Evolutionary conservation across 2,329 filamentous ascomycete species (phyloP).

Genomic region (Bertia moriformis): DNA sequence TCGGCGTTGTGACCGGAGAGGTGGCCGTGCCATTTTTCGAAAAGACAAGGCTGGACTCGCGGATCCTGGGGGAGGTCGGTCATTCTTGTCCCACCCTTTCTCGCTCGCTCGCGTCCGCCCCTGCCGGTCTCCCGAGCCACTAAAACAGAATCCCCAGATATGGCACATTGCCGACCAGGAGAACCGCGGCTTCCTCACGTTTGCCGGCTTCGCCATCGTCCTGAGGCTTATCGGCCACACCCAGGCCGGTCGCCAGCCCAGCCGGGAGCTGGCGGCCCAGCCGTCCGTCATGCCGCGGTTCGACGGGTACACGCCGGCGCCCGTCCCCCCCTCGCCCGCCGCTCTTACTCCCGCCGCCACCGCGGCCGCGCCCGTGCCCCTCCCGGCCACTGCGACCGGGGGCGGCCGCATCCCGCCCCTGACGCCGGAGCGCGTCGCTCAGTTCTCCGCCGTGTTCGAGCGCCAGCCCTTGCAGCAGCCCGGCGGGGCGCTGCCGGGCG

Average conservation of each 20-base stretch:
- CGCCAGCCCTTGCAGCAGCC: slow-evolving; percentile 67
- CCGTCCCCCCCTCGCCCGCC: slow-evolving; percentile 13
- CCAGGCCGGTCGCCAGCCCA: slow-evolving; percentile 72
- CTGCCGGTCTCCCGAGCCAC: slow-evolving; percentile 2
- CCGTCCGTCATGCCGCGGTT: slow-evolving; percentile 85
- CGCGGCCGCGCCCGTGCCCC: slow-evolving; percentile 23
- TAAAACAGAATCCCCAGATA: slow-evolving; percentile 54
- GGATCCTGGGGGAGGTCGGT: slow-evolving; percentile 72
- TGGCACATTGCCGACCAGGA: slow-evolving; percentile 98
- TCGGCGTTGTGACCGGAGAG: slow-evolving; percentile 94
- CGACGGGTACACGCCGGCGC: slow-evolving; percentile 51
- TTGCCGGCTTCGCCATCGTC: slow-evolving; percentile 82
- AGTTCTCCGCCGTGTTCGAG: slow-evolving; percentile 83
- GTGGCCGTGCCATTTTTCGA: slow-evolving; percentile 96
- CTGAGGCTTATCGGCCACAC: slow-evolving; percentile 89
- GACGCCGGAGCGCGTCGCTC: slow-evolving; percentile 73
- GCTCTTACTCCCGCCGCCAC: slow-evolving; percentile 9
- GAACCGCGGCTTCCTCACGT: slow-evolving; percentile 86
- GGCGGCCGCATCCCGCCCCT: slow-evolving; percentile 66
- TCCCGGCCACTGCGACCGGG: slow-evolving; percentile 18
- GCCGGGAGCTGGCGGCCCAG: slow-evolving; percentile 67
- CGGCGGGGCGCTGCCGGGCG: slow-evolving; percentile 67
- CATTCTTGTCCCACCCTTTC: too few relatives aligned
- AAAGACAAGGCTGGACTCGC: slow-evolving; percentile 76
- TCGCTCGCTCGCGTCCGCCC: neutral